These are phyloP conservation scores for Mortierella hygrophila DNA, from an alignment of 192 early-diverging fungal genomes.

Conservation along the genomic window DNA sequence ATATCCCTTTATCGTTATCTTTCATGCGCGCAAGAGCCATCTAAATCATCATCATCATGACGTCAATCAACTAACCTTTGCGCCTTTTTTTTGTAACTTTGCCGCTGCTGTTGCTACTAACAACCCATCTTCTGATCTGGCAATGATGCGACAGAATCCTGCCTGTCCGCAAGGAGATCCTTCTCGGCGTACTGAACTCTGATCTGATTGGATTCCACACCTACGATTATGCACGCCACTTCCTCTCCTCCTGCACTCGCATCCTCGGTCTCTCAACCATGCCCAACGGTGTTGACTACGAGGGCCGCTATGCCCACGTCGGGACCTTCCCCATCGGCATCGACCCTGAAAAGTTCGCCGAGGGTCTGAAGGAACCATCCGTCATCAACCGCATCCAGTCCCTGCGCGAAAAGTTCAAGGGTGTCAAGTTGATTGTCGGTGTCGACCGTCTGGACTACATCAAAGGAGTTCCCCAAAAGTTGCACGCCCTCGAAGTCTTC, in stretches of 20 bases:
- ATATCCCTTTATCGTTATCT: neutral
- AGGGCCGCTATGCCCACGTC: constrained; percentile 93
- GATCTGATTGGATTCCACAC: constrained; percentile 99
- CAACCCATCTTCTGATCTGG: neutral
- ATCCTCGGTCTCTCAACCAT: constrained; percentile 94
- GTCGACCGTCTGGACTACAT: constrained; percentile 99
- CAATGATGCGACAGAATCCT: constrained; percentile 72
- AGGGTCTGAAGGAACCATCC: constrained; percentile 77
- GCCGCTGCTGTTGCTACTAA: neutral
- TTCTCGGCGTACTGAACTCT: constrained; percentile 90
- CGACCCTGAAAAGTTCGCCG: constrained; percentile 93
- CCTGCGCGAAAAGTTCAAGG: constrained; percentile 88
- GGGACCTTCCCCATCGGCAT: constrained; percentile 99
- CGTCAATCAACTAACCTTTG: neutral
- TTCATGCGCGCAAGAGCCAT: constrained; percentile 2
- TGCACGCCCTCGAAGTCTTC: constrained; percentile 96
- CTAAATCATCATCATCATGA: neutral
- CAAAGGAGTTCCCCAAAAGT: constrained; percentile 99
- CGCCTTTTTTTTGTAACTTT: neutral
- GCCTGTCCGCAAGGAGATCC: constrained; percentile 93
- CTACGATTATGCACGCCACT: constrained; percentile 99
- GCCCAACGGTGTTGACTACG: constrained; percentile 94
- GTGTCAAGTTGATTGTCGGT: constrained; percentile 92
- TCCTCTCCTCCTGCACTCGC: constrained; percentile 95
- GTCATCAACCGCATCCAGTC: constrained; percentile 83